Percentiles rank a stretch among this genome's conserved stretches.
These are phyloP conservation scores for Ganoderma sinense DNA, from an alignment of 1,284 basidiomycete species.

Conservation along the genomic window DNA sequence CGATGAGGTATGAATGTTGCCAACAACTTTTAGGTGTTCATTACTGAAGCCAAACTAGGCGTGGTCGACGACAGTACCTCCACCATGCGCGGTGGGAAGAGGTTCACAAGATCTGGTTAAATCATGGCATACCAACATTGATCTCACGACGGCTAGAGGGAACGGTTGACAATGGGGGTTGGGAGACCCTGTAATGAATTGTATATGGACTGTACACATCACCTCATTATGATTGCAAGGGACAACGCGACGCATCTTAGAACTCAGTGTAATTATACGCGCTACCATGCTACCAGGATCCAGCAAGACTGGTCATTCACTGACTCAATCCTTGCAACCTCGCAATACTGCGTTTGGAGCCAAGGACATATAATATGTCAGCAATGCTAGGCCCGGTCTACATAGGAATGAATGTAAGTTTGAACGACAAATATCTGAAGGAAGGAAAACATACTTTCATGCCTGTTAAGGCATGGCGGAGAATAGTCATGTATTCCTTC, in stretches of 20 bases:
- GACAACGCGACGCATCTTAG: not conserved
- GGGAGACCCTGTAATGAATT: conserved; percentile 78
- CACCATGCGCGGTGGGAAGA: conserved; percentile 93
- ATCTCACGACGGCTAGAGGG: conserved; percentile 92
- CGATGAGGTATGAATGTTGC: conserved; percentile 75
- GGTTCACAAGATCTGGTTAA: conserved; percentile 88
- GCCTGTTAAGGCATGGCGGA: conserved; percentile 82
- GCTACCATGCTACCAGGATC: not conserved
- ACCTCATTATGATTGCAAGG: not conserved
- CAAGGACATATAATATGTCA: conserved; percentile 53
- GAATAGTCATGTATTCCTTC: conserved; percentile 71
- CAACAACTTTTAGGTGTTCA: not conserved
- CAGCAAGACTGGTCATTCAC: not conserved
- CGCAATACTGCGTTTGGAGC: conserved; percentile 42
- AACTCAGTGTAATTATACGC: not conserved
- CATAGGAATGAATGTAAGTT: not conserved
- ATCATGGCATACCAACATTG: conserved; percentile 89
- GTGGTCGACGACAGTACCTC: conserved; percentile 89
- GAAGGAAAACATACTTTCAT: conserved; percentile 62
- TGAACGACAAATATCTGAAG: not conserved
- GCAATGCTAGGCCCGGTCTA: conserved; percentile 58
- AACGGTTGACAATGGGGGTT: conserved; percentile 90
- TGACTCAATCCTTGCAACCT: conserved; percentile 36
- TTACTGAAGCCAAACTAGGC: conserved; percentile 49
- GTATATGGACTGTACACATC: not conserved